Conservation (phyloP, 148 eudicot genomes). For the Salicornia ramosissima region DNA sequence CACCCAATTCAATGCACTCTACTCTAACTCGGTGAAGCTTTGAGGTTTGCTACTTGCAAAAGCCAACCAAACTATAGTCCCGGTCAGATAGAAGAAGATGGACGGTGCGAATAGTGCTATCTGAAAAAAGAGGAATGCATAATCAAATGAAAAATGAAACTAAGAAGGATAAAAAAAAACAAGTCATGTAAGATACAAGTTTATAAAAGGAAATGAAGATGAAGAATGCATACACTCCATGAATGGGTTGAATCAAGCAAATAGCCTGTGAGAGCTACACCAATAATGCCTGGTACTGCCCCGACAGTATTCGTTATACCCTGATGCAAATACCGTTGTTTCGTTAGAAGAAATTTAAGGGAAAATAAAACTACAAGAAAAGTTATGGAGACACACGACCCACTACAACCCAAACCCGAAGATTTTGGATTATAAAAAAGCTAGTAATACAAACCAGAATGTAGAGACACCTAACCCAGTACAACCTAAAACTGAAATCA, state of each 20-base stretch:
- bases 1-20: neutral
- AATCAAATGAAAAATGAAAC: no score
- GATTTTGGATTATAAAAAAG: no score
- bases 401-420: no score
- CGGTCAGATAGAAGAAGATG: conserved; percentile 96
- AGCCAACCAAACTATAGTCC: conserved; percentile 82
- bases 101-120: conserved; percentile 82
- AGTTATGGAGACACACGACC: no score
- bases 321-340: conserved; percentile 28
- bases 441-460: no score
- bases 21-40: conserved; percentile 40
- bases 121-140: conserved; percentile 29
- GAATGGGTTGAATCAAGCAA: conserved; percentile 95
- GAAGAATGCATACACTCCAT: conserved; percentile 65
- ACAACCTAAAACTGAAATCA: no score
- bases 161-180: neutral
- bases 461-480: no score
- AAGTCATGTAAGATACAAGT: neutral
- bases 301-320: conserved; percentile 95
- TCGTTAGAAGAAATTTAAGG: neutral
- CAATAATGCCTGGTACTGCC: conserved; percentile 93
- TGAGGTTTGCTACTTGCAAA: conserved; percentile 97
- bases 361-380: neutral
- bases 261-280: conserved; percentile 93
- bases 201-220: neutral